Percentiles rank a stretch among this genome's conserved stretches.
These are phyloP conservation scores for Rosa hybrid DNA, from an alignment of 331 rosid species.

Conservation along the genomic window DNA sequence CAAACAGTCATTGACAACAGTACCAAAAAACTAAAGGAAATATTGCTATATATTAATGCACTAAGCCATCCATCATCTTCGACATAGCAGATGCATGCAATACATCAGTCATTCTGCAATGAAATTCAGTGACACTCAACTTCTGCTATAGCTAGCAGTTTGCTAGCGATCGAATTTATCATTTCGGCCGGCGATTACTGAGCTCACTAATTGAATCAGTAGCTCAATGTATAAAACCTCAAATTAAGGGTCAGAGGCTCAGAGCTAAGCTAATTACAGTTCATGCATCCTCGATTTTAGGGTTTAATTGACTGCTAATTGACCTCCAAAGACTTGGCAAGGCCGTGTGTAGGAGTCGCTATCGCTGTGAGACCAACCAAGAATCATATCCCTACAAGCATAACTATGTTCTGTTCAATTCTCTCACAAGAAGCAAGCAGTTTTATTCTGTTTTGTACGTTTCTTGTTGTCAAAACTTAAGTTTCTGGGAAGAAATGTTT, in stretches of 20 bases:
- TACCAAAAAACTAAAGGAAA: too few relatives aligned
- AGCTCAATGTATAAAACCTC: neutral
- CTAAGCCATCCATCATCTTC: too few relatives aligned
- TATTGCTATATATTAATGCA: too few relatives aligned
- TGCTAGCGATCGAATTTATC: neutral
- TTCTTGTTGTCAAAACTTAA: slow-evolving; percentile 7
- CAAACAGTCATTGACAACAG: too few relatives aligned
- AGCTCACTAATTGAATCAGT: neutral
- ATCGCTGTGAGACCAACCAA: neutral
- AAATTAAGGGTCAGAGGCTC: neutral
- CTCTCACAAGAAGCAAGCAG: neutral
- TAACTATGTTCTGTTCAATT: neutral
- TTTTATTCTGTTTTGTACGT: neutral
- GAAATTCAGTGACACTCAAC: too few relatives aligned
- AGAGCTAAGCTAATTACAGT: neutral
- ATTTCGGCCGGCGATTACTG: neutral
- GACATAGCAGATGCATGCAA: too few relatives aligned
- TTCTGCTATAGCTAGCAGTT: neutral
- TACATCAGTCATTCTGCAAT: too few relatives aligned
- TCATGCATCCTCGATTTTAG: neutral
- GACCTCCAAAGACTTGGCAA: neutral
- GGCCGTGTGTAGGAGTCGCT: neutral
- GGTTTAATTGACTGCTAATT: neutral
- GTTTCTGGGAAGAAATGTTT: slow-evolving; percentile 8
- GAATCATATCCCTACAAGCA: neutral